These are phyloP conservation scores for Aurinia saxatilis DNA, from an alignment of 345 rosid genomes.

Conservation along the genomic window DNA sequence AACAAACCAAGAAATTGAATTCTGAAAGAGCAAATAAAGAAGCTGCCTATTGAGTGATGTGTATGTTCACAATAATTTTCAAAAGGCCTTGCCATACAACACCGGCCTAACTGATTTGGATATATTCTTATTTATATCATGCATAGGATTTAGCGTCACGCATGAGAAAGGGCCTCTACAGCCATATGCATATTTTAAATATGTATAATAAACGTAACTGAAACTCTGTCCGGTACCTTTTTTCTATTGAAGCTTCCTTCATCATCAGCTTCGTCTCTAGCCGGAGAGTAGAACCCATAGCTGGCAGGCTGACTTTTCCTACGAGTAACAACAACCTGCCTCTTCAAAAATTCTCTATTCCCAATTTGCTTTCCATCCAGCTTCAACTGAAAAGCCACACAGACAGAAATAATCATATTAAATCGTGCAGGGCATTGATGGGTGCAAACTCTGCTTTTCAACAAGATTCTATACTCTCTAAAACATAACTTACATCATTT, in stretches of 20 bases:
- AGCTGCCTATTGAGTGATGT: conserved; percentile 2
- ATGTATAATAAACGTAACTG: not conserved
- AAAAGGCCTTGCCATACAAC: not conserved
- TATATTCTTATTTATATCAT: not conserved
- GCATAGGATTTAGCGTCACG: not conserved
- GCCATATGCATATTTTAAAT: not conserved
- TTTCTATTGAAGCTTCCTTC: conserved; percentile 54
- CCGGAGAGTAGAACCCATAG: conserved; percentile 90
- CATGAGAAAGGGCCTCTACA: not conserved
- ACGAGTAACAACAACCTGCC: conserved; percentile 72
- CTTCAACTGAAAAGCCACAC: conserved; percentile 54
- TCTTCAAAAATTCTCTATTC: conserved; percentile 87
- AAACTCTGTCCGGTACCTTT: conserved; percentile 35
- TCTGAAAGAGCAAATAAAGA: not conserved
- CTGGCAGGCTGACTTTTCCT: conserved; percentile 82
- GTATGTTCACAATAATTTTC: not conserved
- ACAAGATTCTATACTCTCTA: not conserved
- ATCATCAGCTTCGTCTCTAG: conserved; percentile 57
- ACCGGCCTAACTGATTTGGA: not conserved
- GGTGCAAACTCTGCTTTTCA: not conserved
- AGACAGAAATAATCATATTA: conserved; percentile 4
- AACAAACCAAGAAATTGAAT: conserved; percentile 7
- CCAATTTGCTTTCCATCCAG: conserved; percentile 72
- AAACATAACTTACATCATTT: conserved; percentile 47
- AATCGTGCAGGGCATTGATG: not conserved